Evolutionary conservation across 2,329 filamentous ascomycete genomes (phyloP).

Genomic region (Ceratocystis variospora): DNA sequence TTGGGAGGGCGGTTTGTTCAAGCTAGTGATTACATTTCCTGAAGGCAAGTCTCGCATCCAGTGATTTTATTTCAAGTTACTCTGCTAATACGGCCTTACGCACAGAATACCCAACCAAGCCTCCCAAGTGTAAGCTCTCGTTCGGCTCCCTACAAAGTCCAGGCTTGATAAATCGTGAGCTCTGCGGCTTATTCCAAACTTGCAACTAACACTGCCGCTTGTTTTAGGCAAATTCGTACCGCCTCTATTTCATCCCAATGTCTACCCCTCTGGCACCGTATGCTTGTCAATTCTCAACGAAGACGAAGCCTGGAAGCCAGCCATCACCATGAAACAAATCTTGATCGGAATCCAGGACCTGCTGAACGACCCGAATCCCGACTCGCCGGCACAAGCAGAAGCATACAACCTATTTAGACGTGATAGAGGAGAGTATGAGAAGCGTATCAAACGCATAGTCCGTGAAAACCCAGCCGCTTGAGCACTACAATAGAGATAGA

Average conservation of each 20-base stretch:
- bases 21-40: conserved; percentile 81
- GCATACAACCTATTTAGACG: conserved; percentile 96
- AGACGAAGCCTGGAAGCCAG: conserved; percentile 96
- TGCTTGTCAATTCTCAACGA: conserved; percentile 96
- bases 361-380: conserved; percentile 90
- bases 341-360: conserved; percentile 90
- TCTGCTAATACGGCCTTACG: conserved; percentile 12
- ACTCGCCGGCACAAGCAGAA: conserved; percentile 91
- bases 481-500: conserved; percentile 17
- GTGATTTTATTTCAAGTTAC: neutral
- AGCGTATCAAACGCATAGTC: conserved; percentile 72
- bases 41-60: conserved; percentile 51
- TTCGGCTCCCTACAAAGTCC: neutral
- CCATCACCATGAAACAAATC: conserved; percentile 97
- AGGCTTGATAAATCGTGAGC: neutral
- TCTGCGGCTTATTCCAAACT: neutral
- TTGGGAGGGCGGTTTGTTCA: conserved; percentile 96
- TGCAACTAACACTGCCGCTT: conserved; percentile 8
- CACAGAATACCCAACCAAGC: conserved; percentile 93
- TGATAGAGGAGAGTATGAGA: conserved; percentile 75
- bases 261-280: conserved; percentile 95
- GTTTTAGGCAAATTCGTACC: conserved; percentile 80
- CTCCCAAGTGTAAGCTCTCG: conserved; percentile 75
- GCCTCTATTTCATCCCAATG: conserved; percentile 94
- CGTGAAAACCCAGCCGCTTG: conserved; percentile 73